Evolutionary conservation across 192 early-diverging fungal genomes (phyloP).

Genomic region (Umbelopsis vinacea): DNA sequence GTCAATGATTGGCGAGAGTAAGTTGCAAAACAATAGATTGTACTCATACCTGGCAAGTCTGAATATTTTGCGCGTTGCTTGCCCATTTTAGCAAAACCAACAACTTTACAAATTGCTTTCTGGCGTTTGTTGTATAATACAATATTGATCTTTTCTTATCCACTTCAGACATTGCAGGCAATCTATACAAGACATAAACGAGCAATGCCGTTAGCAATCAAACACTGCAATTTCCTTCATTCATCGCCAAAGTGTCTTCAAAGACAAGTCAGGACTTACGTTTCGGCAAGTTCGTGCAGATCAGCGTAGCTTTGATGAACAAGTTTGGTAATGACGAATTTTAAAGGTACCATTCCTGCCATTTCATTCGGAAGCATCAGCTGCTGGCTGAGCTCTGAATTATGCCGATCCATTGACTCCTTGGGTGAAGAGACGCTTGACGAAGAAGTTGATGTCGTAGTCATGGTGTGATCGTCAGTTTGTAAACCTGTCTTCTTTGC

Average conservation of each 20-base stretch:
- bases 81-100: constrained; percentile 81
- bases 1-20: background rate
- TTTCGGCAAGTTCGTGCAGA: constrained; percentile 67
- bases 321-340: constrained; percentile 63
- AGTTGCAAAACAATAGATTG: background rate
- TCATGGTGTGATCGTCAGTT: background rate
- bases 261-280: constrained; percentile 39
- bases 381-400: background rate
- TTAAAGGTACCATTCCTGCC: constrained; percentile 66
- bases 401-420: background rate
- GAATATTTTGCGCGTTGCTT: constrained; percentile 65
- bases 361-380: constrained; percentile 60
- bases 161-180: constrained; percentile 60
- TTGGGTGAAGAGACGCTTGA: constrained; percentile 7
- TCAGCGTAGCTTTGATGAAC: constrained; percentile 69
- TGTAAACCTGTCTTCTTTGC: background rate
- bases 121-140: constrained; percentile 63
- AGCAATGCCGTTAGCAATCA: background rate
- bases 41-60: constrained; percentile 67
- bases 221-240: background rate
- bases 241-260: background rate
- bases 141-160: constrained; percentile 66
- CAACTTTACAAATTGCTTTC: constrained; percentile 72
- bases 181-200: constrained; percentile 32
- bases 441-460: background rate